Base-by-base conservation (phyloP, 345 rosid genomes). In the Bruguiera gymnorhiza region DNA sequence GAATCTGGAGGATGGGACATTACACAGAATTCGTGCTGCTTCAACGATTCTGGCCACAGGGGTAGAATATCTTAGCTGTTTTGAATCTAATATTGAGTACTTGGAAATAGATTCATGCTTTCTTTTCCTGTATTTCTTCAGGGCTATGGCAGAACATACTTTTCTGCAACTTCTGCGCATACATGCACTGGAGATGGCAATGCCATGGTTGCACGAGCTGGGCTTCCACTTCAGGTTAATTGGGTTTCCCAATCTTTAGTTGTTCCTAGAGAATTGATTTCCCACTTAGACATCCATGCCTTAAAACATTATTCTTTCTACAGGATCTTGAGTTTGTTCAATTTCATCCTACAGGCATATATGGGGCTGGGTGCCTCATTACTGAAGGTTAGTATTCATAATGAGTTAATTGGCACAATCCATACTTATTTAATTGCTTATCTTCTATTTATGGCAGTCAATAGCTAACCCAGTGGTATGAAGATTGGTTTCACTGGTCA, bases 91-190 rank as follows among this genome's bases (percentile, higher is more conserved):
- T 27, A 20, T 62, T 21, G 13, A 53, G 21, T 61, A 8, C 36
- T 26, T 59, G 34, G n/a, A 55, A 18, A 36, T 62, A 19, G n/a
- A 51, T 67, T 30, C 20, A 58, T 20, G 24, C 66, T 30, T 65
- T 8, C 60, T 18, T 64, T 55, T 74, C 68, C 32, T 53, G 26
- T 67, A 4, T 65, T 70, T 66, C 60, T 73, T 76, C 82, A 96
- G 99, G 99, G 99, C 51, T 95, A 95, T 67, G 99, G 98, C 39
- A 86, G 99, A 83, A 8, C 99, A 59, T 95, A 89, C 79, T 95
- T 95, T 83, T 95, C 99, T 69, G 98, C 99, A 70, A 95, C 99
- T 75, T 95, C 98, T 31, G 99, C 99, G 59, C 99, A 95, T 85
- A 95, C 98, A 32, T 95, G 97, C 79, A 95, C 99, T 26, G 98